These are phyloP conservation scores for Trametes sanguinea DNA, from an alignment of 768 basidiomycete species.

Conservation along the genomic window DNA sequence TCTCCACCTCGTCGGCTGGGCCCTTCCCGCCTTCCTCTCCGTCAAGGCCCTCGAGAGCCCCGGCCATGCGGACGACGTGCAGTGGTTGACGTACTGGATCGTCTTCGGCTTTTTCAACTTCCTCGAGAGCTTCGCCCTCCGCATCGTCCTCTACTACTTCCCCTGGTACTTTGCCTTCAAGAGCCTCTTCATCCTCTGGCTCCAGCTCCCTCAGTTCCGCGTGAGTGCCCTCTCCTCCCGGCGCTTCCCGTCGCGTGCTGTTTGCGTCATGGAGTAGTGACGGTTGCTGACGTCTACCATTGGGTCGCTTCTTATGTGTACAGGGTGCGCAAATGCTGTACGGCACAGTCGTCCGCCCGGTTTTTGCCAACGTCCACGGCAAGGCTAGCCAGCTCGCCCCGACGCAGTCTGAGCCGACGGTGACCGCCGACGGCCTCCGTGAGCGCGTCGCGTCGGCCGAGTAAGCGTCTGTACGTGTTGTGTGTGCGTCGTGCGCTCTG, in stretches of 20 bases:
- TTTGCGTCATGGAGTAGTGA: conserved; percentile 14
- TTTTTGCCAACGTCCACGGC: conserved; percentile 63
- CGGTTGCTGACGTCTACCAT: not conserved
- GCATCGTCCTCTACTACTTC: conserved; percentile 85
- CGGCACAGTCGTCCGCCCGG: conserved; percentile 72
- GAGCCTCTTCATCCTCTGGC: conserved; percentile 88
- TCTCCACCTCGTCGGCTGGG: conserved; percentile 95
- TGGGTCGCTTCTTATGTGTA: conserved; percentile 10
- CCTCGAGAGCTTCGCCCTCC: conserved; percentile 81
- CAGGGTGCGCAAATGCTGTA: conserved; percentile 90
- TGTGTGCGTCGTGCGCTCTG: conserved; percentile 1
- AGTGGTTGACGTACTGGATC: conserved; percentile 99
- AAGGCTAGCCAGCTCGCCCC: conserved; percentile 24
- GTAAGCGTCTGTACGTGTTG: conserved; percentile 2
- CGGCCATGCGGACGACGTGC: conserved; percentile 80
- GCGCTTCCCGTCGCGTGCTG: conserved; percentile 17
- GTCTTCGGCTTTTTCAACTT: conserved; percentile 95
- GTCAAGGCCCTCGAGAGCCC: conserved; percentile 92
- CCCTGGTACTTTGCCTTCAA: conserved; percentile 96
- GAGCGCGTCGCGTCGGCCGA: conserved; percentile 44
- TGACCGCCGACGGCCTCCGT: conserved; percentile 50
- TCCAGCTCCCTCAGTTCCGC: conserved; percentile 83
- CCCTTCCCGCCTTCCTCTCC: conserved; percentile 91
- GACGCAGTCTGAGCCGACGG: conserved; percentile 53
- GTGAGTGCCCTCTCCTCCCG: conserved; percentile 49